Conservation (phyloP, 1,284 basidiomycete species). For the Leccinum holopus region DNA sequence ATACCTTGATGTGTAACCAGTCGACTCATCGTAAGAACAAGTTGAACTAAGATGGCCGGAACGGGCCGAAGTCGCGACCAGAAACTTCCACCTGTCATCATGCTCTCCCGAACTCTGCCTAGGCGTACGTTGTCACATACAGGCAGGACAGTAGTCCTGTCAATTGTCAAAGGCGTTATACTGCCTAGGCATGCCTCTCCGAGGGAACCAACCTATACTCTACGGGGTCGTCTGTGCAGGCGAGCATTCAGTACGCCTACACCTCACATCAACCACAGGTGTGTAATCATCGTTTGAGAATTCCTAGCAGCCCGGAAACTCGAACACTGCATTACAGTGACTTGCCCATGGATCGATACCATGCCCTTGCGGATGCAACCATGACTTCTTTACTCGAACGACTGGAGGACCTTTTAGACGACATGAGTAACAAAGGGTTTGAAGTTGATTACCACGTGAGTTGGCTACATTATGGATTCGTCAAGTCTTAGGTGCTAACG, state of each 20-base stretch:
- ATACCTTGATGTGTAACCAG: too few species aligned
- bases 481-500: constrained; percentile 12
- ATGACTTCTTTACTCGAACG: constrained; percentile 83
- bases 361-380: constrained; percentile 73
- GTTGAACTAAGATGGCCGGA: background rate
- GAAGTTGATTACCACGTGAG: constrained; percentile 96
- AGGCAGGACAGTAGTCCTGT: constrained; percentile 3
- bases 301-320: background rate
- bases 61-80: background rate
- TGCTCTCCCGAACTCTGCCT: constrained; percentile 24
- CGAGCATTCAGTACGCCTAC: constrained; percentile 47
- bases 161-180: constrained; percentile 5
- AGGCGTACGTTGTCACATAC: constrained; percentile 12
- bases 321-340: constrained; percentile 39
- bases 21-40: too few species aligned
- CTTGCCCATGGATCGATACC: constrained; percentile 70
- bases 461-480: constrained; percentile 17
- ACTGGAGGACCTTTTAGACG: constrained; percentile 79
- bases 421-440: constrained; percentile 52
- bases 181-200: constrained; percentile 2
- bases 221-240: constrained; percentile 14
- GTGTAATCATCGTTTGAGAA: background rate
- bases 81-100: background rate
- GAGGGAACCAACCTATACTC: background rate
- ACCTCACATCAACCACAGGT: constrained; percentile 50